Percentiles rank a stretch among this genome's conserved stretches.
These are phyloP conservation scores for Taiozyma sp. DNA, from an alignment of 1,139 yeast genomes.

Conservation along the genomic window DNA sequence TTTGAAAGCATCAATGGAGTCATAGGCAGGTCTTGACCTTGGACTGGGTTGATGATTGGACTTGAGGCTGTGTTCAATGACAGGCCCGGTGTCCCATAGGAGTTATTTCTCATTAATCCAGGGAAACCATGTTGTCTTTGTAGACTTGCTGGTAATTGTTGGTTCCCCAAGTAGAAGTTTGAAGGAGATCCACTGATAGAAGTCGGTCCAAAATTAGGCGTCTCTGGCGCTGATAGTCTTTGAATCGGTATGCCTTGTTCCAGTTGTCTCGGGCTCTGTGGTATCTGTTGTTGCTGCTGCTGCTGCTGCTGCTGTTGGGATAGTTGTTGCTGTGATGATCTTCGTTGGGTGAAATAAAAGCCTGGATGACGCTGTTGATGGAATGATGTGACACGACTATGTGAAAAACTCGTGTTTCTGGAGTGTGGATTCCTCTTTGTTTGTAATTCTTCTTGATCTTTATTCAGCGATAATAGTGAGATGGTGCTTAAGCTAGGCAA, in stretches of 20 bases:
- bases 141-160: constrained; percentile 14
- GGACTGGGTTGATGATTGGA: constrained; percentile 15
- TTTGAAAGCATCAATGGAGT: constrained; percentile 17
- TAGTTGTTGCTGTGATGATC: constrained; percentile 5
- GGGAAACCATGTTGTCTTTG: constrained; percentile 12
- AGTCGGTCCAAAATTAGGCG: constrained; percentile 20
- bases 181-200: constrained; percentile 20
- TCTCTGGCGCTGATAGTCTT: constrained; percentile 10
- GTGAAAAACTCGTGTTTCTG: constrained; percentile 14
- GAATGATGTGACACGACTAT: constrained; percentile 13
- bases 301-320: constrained; percentile 1
- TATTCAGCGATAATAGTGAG: constrained; percentile 18
- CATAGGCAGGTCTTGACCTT: constrained; percentile 16
- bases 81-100: background rate
- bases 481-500: constrained; percentile 19
- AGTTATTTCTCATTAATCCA: constrained; percentile 10
- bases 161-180: constrained; percentile 11
- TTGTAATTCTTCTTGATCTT: constrained; percentile 5
- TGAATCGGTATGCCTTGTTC: background rate
- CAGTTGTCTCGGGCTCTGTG: background rate
- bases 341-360: constrained; percentile 4
- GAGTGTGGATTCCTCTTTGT: constrained; percentile 8
- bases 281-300: background rate
- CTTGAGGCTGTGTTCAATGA: background rate
- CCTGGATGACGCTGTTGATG: constrained; percentile 18